Evolutionary conservation across 192 early-diverging fungal species (phyloP).

Genomic region (Linnemannia exigua): DNA sequence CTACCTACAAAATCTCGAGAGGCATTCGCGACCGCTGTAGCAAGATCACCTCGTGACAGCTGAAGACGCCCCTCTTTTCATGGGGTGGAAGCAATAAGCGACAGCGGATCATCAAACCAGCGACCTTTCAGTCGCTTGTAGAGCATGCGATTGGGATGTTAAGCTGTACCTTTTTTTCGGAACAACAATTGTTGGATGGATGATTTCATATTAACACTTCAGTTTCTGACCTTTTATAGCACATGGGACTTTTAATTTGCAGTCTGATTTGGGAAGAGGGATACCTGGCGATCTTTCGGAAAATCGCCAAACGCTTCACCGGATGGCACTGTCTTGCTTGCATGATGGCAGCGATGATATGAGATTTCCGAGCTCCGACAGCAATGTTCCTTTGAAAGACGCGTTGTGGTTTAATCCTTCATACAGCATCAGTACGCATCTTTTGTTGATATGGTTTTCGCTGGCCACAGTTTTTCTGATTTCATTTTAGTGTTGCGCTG

Average conservation of each 20-base stretch:
- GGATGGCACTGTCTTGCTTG: background rate
- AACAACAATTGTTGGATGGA: constrained; percentile 1
- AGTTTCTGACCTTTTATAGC: no score
- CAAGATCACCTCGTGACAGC: constrained; percentile 4
- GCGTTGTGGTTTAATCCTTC: constrained; percentile 4
- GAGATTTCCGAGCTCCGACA: background rate
- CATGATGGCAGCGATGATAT: background rate
- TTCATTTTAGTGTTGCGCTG: background rate
- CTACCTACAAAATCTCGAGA: background rate
- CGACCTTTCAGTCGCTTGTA: constrained; percentile 10
- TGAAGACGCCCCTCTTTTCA: background rate
- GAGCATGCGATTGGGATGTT: constrained; percentile 3
- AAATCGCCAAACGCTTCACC: background rate
- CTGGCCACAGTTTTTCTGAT: constrained; percentile 1
- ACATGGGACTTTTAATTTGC: background rate
- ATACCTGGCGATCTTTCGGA: background rate
- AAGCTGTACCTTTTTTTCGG: background rate
- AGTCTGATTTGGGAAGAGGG: background rate
- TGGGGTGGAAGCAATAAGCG: constrained; percentile 4
- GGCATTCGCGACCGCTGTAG: background rate
- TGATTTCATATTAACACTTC: constrained; percentile 1
- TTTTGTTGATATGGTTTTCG: constrained; percentile 5
- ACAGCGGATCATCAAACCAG: background rate
- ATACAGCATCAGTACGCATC: constrained; percentile 3
- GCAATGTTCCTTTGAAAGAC: background rate